Percentiles rank a stretch among this genome's conserved stretches.
Evolutionary conservation across 2,329 filamentous ascomycete species (phyloP).

Genomic region (Sordariomycetes sp.): DNA sequence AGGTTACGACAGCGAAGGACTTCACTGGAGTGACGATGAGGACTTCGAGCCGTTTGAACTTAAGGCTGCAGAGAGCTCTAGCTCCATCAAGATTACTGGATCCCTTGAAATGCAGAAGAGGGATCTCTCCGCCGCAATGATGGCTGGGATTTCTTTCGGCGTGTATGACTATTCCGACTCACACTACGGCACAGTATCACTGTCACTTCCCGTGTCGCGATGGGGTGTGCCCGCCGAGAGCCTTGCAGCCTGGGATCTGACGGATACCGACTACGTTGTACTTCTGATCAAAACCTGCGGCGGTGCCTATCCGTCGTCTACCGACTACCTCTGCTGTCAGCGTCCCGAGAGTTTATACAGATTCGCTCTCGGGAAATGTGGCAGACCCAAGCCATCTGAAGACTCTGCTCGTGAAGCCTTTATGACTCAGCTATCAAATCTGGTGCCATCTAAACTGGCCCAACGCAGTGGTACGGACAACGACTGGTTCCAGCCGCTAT

Average conservation of each 20-base stretch:
- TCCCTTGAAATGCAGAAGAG: neutral
- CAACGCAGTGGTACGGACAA: no score
- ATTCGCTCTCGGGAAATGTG: no score
- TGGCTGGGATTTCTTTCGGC: neutral
- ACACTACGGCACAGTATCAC: slow-evolving; percentile 35
- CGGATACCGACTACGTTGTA: slow-evolving; percentile 56
- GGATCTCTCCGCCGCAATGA: neutral
- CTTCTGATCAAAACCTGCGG: slow-evolving; percentile 55
- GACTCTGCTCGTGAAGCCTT: no score
- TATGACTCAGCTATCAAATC: no score
- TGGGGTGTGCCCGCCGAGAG: slow-evolving; percentile 64
- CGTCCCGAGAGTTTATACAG: no score
- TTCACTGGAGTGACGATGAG: neutral
- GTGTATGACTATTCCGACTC: neutral
- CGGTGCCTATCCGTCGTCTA: no score
- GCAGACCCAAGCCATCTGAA: no score
- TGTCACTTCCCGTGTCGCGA: slow-evolving; percentile 58
- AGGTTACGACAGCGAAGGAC: no score
- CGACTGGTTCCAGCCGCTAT: neutral
- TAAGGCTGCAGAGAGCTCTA: neutral
- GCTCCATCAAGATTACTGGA: neutral
- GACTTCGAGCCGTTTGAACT: neutral
- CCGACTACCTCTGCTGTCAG: no score
- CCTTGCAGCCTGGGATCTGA: slow-evolving; percentile 64
- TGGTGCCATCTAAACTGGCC: no score